phyloP scores from a whole-genome alignment of 78 protist species.

The Dictyostelium purpureum region DNA sequence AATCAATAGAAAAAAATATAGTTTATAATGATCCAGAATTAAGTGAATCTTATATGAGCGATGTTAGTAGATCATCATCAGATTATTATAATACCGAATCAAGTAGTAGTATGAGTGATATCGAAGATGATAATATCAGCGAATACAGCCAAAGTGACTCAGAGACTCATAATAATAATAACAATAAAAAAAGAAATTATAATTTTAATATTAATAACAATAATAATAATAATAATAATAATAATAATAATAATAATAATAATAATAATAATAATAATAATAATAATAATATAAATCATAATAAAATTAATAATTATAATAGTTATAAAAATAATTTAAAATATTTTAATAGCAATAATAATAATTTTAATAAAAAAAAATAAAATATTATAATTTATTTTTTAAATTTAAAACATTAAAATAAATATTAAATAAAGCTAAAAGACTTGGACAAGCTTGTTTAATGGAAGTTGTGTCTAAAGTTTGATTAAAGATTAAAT shows the following conservation, averaged over 20 bases:
- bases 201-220: not conserved
- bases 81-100: constrained; percentile 6
- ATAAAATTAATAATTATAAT: too few species aligned
- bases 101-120: constrained; percentile 29
- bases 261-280: not conserved
- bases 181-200: not conserved
- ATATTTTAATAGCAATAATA: too few species aligned
- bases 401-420: not conserved
- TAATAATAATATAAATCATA: too few species aligned
- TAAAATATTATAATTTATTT: too few species aligned
- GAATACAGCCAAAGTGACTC: not conserved
- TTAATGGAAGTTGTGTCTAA: constrained; percentile 70
- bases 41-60: constrained; percentile 13
- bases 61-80: constrained; percentile 6
- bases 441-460: constrained; percentile 68
- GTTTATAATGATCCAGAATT: not conserved
- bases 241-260: not conserved
- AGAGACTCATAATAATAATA: not conserved
- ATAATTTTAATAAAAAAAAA: too few species aligned
- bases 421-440: constrained; percentile 58
- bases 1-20: not conserved
- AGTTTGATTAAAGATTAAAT: not conserved
- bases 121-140: constrained; percentile 1
- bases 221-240: not conserved
- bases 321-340: too few species aligned